Conservation (phyloP, 805 yeast genomes). For the Lachancea sp. region DNA sequence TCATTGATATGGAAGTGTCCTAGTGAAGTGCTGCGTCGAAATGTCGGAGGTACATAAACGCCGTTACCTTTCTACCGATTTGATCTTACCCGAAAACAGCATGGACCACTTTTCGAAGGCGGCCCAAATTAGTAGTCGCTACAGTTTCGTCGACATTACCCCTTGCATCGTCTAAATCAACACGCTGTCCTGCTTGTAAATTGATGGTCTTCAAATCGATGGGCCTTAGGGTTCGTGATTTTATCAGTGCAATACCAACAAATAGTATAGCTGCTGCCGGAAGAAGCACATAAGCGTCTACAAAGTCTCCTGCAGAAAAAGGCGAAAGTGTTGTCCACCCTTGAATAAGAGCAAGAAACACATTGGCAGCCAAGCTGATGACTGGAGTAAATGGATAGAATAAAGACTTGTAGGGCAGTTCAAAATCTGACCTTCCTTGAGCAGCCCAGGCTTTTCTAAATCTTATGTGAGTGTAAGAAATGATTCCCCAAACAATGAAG, state of each 20-base stretch:
- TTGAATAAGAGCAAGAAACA: constrained; percentile 52
- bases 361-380: constrained; percentile 43
- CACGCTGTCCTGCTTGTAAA: constrained; percentile 9
- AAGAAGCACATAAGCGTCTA: constrained; percentile 54
- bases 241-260: constrained; percentile 20
- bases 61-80: too few relatives aligned
- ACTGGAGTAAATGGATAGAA: constrained; percentile 48
- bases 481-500: constrained; percentile 61
- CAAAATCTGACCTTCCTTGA: constrained; percentile 39
- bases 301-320: constrained; percentile 43
- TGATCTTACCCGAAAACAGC: too few relatives aligned
- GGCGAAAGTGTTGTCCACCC: constrained; percentile 63
- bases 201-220: constrained; percentile 8
- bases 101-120: too few relatives aligned
- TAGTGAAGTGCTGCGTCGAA: too few relatives aligned
- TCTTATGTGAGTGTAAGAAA: constrained; percentile 49
- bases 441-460: constrained; percentile 44
- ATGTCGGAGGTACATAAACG: too few relatives aligned
- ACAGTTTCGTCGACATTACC: too few relatives aligned
- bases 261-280: constrained; percentile 45
- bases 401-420: constrained; percentile 48
- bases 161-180: constrained; percentile 7
- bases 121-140: too few relatives aligned
- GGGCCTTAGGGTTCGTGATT: constrained; percentile 6
- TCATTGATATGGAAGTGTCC: too few relatives aligned